These are phyloP conservation scores for Penicillium sp. DNA, from an alignment of 2,329 filamentous ascomycete species.

Conservation along the genomic window DNA sequence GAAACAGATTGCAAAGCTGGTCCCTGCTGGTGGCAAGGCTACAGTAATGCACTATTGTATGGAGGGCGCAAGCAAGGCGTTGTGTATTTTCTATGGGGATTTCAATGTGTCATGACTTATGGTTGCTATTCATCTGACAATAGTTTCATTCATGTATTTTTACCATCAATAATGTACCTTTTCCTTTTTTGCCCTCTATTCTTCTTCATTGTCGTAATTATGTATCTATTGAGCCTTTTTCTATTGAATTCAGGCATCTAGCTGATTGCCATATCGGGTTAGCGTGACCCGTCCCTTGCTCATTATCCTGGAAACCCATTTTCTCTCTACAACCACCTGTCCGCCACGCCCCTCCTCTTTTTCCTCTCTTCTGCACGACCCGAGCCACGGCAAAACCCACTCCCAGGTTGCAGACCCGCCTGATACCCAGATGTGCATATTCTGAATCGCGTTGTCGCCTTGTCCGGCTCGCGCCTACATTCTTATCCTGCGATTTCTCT, in stretches of 20 bases:
- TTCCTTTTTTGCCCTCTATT: neutral
- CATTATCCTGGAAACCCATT: constrained; percentile 5
- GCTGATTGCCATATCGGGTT: constrained; percentile 23
- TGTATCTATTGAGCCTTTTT: neutral
- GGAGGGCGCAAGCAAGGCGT: constrained; percentile 72
- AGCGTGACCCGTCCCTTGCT: constrained; percentile 13
- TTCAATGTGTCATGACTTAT: constrained; percentile 35
- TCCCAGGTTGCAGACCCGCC: neutral
- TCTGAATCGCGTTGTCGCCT: constrained; percentile 6
- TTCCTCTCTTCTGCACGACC: neutral
- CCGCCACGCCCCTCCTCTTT: constrained; percentile 2
- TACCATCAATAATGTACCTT: neutral
- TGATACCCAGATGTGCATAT: constrained; percentile 7
- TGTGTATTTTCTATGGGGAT: constrained; percentile 52
- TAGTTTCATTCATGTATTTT: neutral
- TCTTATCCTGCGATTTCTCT: neutral
- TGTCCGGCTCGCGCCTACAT: constrained; percentile 7
- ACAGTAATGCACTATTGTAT: constrained; percentile 86
- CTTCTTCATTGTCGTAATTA: neutral
- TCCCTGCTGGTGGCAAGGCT: constrained; percentile 48
- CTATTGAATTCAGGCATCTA: constrained; percentile 1
- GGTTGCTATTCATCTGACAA: neutral
- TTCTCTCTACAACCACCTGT: constrained; percentile 2
- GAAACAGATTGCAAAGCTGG: constrained; percentile 59
- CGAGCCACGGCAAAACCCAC: neutral